Evolutionary conservation across 179 eudicot species (phyloP), one percentile per base, ranked within the genome.

Genomic region (Nepenthes alata): DNA sequence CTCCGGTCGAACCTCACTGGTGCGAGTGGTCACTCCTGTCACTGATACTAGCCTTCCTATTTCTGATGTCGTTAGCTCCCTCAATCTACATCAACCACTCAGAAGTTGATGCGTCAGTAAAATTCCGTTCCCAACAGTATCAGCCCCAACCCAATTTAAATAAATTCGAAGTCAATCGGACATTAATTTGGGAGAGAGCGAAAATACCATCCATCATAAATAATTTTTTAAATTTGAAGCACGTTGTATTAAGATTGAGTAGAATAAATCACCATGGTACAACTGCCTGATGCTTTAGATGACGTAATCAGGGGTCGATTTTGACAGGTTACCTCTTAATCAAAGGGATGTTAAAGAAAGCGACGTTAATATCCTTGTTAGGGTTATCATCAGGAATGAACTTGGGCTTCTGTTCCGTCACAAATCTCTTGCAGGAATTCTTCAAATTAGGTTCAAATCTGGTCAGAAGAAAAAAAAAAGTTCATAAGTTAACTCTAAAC

Each of bases 1-100:
- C 82, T 93, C 97, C 0, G 98, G 98, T 44, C 98, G 77, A 62
- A 93, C 97, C 83, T 93, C 98, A 66, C 97, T 90, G 10, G 98
- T 93, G 2, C 98, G 84, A 11, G 98, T 93, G 49, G 90, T 97
- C 55, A 93, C 98, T 49, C 98, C 97, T 8, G 85, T 85, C 53
- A 89, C 97, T 0, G 97, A 77, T 2, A 89, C 94, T 68, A 93
- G 56, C 68, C 77, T 89, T 39, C 98, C 98, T 61, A 93, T 71
- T 64, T 93, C 97, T 35, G 85, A 69, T 14, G 97, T 87, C 10
- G 84, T 69, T 65, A 93, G 70, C 58, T 93, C 97, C 77, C 98
- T 83, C 78, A 93, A 67, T 68, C 91, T 91, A 78, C 59, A 61
- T 13, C 13, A 72, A 48, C 15, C 2, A 47, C 14, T 25, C 25